A percentile compares a stretch with the other conserved stretches of the same genome.
phyloP scores from a whole-genome alignment of 345 rosid genomes.

The Pugionium cornutum region DNA sequence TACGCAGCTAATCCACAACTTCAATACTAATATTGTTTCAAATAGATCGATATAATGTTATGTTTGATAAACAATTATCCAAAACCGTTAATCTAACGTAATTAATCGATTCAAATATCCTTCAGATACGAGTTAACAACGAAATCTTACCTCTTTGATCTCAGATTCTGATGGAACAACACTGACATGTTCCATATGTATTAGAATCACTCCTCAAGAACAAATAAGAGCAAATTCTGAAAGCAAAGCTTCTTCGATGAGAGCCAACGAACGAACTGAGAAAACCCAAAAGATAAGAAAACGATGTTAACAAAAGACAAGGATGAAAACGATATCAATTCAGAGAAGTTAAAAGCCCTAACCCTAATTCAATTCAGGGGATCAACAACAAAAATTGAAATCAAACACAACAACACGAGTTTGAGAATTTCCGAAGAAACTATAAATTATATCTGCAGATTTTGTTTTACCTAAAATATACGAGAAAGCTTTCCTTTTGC shows the following conservation, averaged over 20 bases:
- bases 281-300: slow-evolving; percentile 18
- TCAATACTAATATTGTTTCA: neutral
- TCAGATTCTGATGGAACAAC: slow-evolving; percentile 41
- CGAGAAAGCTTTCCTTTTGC: neutral
- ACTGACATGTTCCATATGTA: slow-evolving; percentile 23
- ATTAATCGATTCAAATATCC: slow-evolving; percentile 16
- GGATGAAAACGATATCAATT: neutral
- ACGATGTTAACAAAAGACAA: neutral
- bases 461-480: slow-evolving; percentile 16
- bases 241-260: slow-evolving; percentile 23
- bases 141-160: slow-evolving; percentile 61
- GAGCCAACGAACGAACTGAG: slow-evolving; percentile 27
- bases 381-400: slow-evolving; percentile 11
- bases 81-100: neutral
- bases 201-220: slow-evolving; percentile 21
- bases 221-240: neutral
- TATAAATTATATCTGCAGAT: neutral
- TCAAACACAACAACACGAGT: slow-evolving; percentile 1
- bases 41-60: neutral
- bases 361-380: slow-evolving; percentile 12
- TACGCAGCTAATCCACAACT: slow-evolving; percentile 21
- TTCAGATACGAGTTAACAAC: slow-evolving; percentile 5
- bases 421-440: neutral
- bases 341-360: neutral
- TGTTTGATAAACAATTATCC: neutral